Percentiles rank a stretch among this genome's conserved stretches.
Conservation (phyloP, 306 rosid genomes). For the Pachyrhizus erosus region DNA sequence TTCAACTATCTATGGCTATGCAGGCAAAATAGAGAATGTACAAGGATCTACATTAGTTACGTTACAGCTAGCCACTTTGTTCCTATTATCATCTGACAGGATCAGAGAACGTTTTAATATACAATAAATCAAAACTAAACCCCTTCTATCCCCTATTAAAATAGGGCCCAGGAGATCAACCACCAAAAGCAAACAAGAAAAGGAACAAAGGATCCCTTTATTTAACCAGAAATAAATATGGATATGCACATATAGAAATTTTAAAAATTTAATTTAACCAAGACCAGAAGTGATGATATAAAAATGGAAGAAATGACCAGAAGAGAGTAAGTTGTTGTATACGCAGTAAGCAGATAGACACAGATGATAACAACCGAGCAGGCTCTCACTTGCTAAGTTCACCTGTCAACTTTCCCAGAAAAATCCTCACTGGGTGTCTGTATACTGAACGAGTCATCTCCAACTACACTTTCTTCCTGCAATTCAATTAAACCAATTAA, state of each 20-base stretch:
- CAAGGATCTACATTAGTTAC: not conserved
- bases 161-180: constrained; percentile 14
- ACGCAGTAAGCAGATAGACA: constrained; percentile 9
- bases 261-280: not conserved
- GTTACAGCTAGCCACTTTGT: not conserved
- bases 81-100: not conserved
- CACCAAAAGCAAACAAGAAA: constrained; percentile 30
- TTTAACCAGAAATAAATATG: constrained; percentile 31
- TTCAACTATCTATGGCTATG: not conserved
- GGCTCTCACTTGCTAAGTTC: constrained; percentile 97
- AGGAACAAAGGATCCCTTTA: constrained; percentile 11
- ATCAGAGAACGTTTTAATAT: not conserved
- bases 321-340: not conserved
- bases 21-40: not conserved
- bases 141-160: constrained; percentile 5
- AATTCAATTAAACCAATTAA: constrained; percentile 40
- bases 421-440: constrained; percentile 59
- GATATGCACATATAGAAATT: constrained; percentile 28
- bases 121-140: not conserved
- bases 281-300: constrained; percentile 14
- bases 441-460: constrained; percentile 53
- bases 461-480: constrained; percentile 74
- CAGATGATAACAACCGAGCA: constrained; percentile 51
- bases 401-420: constrained; percentile 93
- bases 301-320: constrained; percentile 32